Evolutionary conservation across 2,329 filamentous ascomycete species (phyloP).

Genomic region (Fusarium sp.): DNA sequence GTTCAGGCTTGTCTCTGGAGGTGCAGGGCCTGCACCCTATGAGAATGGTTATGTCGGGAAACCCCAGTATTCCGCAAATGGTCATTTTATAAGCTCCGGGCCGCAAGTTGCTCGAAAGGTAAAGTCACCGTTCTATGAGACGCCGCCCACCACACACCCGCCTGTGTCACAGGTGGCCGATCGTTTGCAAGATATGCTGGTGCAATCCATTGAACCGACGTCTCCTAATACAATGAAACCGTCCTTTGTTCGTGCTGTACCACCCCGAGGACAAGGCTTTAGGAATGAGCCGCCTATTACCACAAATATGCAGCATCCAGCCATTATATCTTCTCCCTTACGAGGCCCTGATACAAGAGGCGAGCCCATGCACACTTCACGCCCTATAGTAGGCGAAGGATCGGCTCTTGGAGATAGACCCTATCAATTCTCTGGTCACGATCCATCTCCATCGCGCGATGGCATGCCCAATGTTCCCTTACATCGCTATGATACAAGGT

Average conservation of each 20-base stretch:
- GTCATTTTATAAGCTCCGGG: slow-evolving; percentile 34
- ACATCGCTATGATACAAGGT: slow-evolving; percentile 32
- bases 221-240: slow-evolving; percentile 56
- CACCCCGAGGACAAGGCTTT: slow-evolving; percentile 46
- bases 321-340: slow-evolving; percentile 39
- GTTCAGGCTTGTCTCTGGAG: slow-evolving; percentile 35
- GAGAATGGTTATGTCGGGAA: slow-evolving; percentile 50
- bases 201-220: slow-evolving; percentile 62
- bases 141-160: slow-evolving; percentile 40
- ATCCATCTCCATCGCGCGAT: slow-evolving; percentile 21
- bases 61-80: slow-evolving; percentile 33
- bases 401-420: slow-evolving; percentile 16
- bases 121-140: slow-evolving; percentile 43
- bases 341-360: slow-evolving; percentile 34
- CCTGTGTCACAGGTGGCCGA: slow-evolving; percentile 29
- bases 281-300: slow-evolving; percentile 39
- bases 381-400: slow-evolving; percentile 35
- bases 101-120: slow-evolving; percentile 48
- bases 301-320: slow-evolving; percentile 38
- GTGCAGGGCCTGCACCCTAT: slow-evolving; percentile 42
- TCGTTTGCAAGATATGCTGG: slow-evolving; percentile 58
- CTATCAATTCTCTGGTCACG: slow-evolving; percentile 27
- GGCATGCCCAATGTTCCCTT: slow-evolving; percentile 20
- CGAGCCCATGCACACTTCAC: slow-evolving; percentile 32
- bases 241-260: slow-evolving; percentile 53